Percentiles rank a stretch among this genome's conserved stretches.
phyloP scores from a whole-genome alignment of 2,329 filamentous ascomycete genomes.

The Chaetomium olivaceum region DNA sequence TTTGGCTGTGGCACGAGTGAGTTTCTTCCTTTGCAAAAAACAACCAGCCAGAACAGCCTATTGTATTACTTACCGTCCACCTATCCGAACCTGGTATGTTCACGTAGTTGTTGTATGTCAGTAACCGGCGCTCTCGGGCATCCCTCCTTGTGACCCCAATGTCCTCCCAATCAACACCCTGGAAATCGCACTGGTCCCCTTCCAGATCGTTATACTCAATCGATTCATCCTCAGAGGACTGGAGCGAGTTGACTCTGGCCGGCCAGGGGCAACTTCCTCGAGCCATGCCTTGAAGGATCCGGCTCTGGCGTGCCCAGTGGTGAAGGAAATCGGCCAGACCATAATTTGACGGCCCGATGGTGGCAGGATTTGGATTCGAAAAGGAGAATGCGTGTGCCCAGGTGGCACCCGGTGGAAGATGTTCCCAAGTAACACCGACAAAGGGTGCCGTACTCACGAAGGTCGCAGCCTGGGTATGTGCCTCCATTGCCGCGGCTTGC shows the following conservation, averaged over 20 bases:
- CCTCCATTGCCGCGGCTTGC: slow-evolving; percentile 7
- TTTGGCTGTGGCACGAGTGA: slow-evolving; percentile 26
- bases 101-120: slow-evolving; percentile 59
- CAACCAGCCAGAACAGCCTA: neutral
- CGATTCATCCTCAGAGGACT: slow-evolving; percentile 22
- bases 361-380: slow-evolving; percentile 39
- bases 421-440: neutral
- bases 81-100: slow-evolving; percentile 52
- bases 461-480: neutral
- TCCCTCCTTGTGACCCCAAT: slow-evolving; percentile 52
- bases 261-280: slow-evolving; percentile 38
- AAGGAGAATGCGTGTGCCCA: slow-evolving; percentile 37
- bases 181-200: slow-evolving; percentile 59
- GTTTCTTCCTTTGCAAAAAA: neutral
- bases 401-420: neutral
- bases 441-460: neutral
- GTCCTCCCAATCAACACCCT: slow-evolving; percentile 59
- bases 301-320: slow-evolving; percentile 47
- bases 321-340: slow-evolving; percentile 53
- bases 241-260: slow-evolving; percentile 37
- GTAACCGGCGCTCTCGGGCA: slow-evolving; percentile 50
- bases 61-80: slow-evolving; percentile 51
- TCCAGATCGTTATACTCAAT: slow-evolving; percentile 49
- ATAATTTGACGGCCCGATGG: slow-evolving; percentile 52
- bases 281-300: slow-evolving; percentile 32